Base-by-base conservation (phyloP, 2,329 filamentous ascomycete genomes). In the Podosphaera xanthii region DNA sequence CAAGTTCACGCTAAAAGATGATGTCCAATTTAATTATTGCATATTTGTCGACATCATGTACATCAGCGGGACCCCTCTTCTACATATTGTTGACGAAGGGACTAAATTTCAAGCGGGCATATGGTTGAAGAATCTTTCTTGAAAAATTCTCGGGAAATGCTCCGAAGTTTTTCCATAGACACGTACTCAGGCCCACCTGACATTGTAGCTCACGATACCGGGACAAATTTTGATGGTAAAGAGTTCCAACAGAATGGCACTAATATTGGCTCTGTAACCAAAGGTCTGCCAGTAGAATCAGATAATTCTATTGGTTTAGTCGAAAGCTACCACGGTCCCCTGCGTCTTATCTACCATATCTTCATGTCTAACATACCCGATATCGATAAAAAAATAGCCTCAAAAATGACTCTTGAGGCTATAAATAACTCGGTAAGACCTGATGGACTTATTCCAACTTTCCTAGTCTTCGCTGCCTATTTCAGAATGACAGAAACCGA, bases 121-220 rank as follows among this genome's bases (percentile, higher is more conserved):
- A 58, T 61, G 7, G 22, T 38, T 61, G 36, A 4, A 44, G 35
- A 42, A 56, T 36, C 12, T 56, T 1, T n/a, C n/a, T 40, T 48
- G 3, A 58, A 53, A 31, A 22, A 58, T 49, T 54, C 38, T 2
- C 59, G 54, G 46, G 48, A 61, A 34, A 35, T 38, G 7, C 34
- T 61, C 34, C 7, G 58, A 7, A 35, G 12, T 8, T 61, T 35
- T 34, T 61, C 44, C 52, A 60, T 60, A 1, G 46, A 61, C 31
- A 61, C 42, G 2, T 61, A 61, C 36, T 35, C 57, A 34, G 49
- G 60, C 2, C 60, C 59, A 0, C 58, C 36, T 22, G 22, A 22
- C 22, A 22, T 22, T 22, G 1, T 22, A 22, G 22, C 22, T 22
- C 22, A 22, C 22, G 22, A 22, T 22, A 22, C 22, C 22, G 1